Conservation (phyloP, 192 early-diverging fungal genomes). For the Backusella tuberculispora region DNA sequence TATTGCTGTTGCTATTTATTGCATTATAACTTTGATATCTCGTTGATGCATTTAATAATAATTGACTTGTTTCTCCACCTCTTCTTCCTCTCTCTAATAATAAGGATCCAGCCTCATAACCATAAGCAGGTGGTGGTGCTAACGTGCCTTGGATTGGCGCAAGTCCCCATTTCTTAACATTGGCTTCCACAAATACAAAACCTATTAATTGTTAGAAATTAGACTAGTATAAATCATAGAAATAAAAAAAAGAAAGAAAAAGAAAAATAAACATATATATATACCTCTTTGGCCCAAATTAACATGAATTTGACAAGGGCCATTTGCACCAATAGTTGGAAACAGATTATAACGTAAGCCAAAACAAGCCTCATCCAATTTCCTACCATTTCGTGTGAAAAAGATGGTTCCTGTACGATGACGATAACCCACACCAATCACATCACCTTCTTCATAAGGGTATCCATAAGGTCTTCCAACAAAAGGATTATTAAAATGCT, state of each 20-base stretch:
- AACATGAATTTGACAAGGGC: conserved; percentile 61
- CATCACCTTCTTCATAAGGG: conserved; percentile 72
- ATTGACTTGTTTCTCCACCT: conserved; percentile 10
- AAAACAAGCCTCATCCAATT: conserved; percentile 68
- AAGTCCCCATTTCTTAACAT: conserved; percentile 84
- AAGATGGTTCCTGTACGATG: conserved; percentile 74
- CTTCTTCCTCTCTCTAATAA: conserved; percentile 21
- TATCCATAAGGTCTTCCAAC: conserved; percentile 64
- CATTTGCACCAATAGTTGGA: conserved; percentile 62
- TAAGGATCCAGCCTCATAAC: conserved; percentile 47
- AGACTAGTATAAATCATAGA: not conserved
- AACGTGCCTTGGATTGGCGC: conserved; percentile 70
- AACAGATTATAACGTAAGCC: conserved; percentile 76
- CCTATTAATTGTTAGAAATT: conserved; percentile 40
- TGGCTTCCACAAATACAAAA: conserved; percentile 82
- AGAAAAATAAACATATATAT: not conserved
- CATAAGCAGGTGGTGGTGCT: conserved; percentile 75
- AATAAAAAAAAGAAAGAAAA: too few relatives aligned
- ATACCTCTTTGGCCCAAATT: conserved; percentile 71
- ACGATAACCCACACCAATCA: conserved; percentile 79
- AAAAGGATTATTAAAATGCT: conserved; percentile 72
- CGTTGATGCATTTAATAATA: not conserved
- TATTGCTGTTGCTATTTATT: not conserved
- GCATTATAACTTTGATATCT: not conserved
- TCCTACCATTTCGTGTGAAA: conserved; percentile 77